Conservation (phyloP, 192 early-diverging fungal species). For the Coemansia furcata region DNA sequence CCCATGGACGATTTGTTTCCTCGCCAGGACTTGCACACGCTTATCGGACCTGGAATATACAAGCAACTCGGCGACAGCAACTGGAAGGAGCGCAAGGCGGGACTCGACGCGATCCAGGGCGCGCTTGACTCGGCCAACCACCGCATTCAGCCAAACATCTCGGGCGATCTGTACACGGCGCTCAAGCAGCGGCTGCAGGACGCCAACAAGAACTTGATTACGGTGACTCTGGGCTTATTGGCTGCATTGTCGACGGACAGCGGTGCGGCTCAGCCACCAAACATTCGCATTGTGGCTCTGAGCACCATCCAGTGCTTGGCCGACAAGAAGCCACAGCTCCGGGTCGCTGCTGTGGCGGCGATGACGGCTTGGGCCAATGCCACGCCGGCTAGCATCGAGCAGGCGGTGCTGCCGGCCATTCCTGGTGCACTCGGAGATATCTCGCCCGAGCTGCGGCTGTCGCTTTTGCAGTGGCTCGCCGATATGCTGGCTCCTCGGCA, state of each 20-base stretch:
- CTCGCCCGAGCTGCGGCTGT: constrained; percentile 84
- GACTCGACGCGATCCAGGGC: constrained; percentile 73
- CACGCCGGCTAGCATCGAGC: constrained; percentile 60
- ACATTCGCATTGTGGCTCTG: constrained; percentile 65
- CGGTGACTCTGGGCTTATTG: constrained; percentile 77
- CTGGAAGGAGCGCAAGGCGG: constrained; percentile 95
- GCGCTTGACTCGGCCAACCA: constrained; percentile 78
- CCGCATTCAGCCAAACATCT: constrained; percentile 75
- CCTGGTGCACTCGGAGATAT: constrained; percentile 67
- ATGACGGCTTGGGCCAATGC: constrained; percentile 72
- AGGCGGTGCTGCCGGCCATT: constrained; percentile 62
- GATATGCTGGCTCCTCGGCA: constrained; percentile 58
- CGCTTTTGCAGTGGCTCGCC: constrained; percentile 79
- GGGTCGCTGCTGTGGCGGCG: constrained; percentile 69
- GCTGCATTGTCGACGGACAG: constrained; percentile 74
- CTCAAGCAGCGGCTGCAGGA: constrained; percentile 85
- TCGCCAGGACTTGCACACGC: constrained; percentile 72
- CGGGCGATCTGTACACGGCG: constrained; percentile 71
- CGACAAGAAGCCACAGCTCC: constrained; percentile 90
- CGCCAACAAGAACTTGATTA: constrained; percentile 87
- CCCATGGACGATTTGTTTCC: constrained; percentile 84
- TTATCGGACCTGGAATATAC: constrained; percentile 61
- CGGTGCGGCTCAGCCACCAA: constrained; percentile 78
- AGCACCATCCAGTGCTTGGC: constrained; percentile 72
- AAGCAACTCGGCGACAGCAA: constrained; percentile 64